A percentile compares a stretch with the other conserved stretches of the same genome.
These are phyloP conservation scores for Hypoxylon sp. DNA, from an alignment of 2,329 filamentous ascomycete genomes.

Conservation along the genomic window DNA sequence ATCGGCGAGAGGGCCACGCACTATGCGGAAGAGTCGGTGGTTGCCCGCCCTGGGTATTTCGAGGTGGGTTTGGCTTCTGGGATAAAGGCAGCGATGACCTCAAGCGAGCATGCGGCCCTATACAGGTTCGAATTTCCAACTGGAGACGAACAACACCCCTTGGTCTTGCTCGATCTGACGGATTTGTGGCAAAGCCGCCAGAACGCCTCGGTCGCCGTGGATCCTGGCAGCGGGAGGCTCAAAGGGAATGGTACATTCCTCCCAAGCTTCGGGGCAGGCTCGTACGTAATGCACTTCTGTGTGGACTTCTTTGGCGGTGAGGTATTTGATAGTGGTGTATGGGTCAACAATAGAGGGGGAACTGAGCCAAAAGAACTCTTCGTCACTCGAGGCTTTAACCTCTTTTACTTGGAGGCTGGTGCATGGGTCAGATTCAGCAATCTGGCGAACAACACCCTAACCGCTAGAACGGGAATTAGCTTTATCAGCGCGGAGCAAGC, in stretches of 20 bases:
- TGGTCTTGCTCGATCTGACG: slow-evolving; percentile 72
- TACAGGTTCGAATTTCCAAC: slow-evolving; percentile 71
- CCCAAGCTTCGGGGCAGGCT: slow-evolving; percentile 73
- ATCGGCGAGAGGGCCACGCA: slow-evolving; percentile 61
- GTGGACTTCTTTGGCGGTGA: slow-evolving; percentile 68
- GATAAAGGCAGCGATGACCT: slow-evolving; percentile 71
- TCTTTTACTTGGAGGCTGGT: slow-evolving; percentile 62
- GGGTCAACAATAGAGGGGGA: slow-evolving; percentile 59
- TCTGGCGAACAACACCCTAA: slow-evolving; percentile 61
- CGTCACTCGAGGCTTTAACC: slow-evolving; percentile 60
- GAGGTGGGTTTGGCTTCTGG: slow-evolving; percentile 67
- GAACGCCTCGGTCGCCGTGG: slow-evolving; percentile 66
- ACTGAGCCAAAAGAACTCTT: slow-evolving; percentile 57
- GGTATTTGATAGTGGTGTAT: slow-evolving; percentile 56
- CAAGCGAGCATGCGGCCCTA: slow-evolving; percentile 72
- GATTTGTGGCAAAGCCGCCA: slow-evolving; percentile 68
- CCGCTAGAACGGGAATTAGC: slow-evolving; percentile 74
- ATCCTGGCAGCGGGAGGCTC: slow-evolving; percentile 66
- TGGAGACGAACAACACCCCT: slow-evolving; percentile 56
- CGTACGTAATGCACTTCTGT: slow-evolving; percentile 72
- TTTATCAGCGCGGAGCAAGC: slow-evolving; percentile 74
- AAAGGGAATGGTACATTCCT: slow-evolving; percentile 70
- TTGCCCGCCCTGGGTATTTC: slow-evolving; percentile 70
- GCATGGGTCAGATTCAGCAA: slow-evolving; percentile 70
- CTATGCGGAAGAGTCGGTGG: slow-evolving; percentile 60